Evolutionary conservation across 768 basidiomycete species (phyloP).

Genomic region (Suillus weaverae): DNA sequence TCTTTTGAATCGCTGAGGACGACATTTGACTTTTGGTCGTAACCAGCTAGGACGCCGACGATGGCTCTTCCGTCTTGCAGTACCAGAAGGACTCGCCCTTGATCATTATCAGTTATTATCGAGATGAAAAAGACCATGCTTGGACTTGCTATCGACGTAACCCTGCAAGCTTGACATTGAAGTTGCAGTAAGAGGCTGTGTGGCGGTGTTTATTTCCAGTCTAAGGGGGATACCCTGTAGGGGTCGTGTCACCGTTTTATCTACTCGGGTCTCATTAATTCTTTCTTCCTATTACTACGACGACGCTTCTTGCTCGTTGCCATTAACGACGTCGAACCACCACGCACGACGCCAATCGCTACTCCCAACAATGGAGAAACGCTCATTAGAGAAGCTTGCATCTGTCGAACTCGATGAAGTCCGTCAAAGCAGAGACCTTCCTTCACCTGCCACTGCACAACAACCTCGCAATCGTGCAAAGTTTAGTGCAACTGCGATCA

Average conservation of each 20-base stretch:
- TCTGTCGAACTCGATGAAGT: slow-evolving; percentile 13
- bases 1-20: slow-evolving; percentile 94
- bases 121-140: not conserved
- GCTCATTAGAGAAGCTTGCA: not conserved
- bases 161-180: slow-evolving; percentile 86
- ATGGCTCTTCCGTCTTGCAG: slow-evolving; percentile 96
- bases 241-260: not conserved
- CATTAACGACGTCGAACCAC: not conserved
- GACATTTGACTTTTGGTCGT: slow-evolving; percentile 94
- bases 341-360: not conserved
- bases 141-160: slow-evolving; percentile 79
- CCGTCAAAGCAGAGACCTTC: slow-evolving; percentile 6
- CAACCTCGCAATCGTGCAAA: slow-evolving; percentile 45
- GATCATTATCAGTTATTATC: not conserved
- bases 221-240: not conserved
- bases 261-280: not conserved
- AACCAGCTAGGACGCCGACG: slow-evolving; percentile 88
- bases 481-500: slow-evolving; percentile 67
- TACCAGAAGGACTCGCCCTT: slow-evolving; percentile 89
- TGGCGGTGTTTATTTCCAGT: slow-evolving; percentile 5
- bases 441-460: slow-evolving; percentile 39
- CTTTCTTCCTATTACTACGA: not conserved
- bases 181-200: slow-evolving; percentile 13
- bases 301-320: not conserved
- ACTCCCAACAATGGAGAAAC: not conserved